Conservation (phyloP, 495 filamentous ascomycete species). For the Aspergillus conjunctus region DNA sequence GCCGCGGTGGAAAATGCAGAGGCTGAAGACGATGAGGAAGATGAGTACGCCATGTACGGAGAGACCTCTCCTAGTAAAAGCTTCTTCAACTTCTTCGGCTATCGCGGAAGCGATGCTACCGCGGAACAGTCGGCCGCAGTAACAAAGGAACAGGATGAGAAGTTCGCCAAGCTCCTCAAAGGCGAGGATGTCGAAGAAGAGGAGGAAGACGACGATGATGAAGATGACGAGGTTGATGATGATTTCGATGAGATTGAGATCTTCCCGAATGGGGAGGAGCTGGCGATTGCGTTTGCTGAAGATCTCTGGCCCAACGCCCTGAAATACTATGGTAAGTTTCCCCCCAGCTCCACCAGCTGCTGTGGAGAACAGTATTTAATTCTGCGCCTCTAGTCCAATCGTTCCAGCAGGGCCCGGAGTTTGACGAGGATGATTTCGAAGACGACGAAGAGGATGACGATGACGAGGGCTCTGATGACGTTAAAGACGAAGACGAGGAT, state of each 20-base stretch:
- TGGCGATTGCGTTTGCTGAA: conserved; percentile 78
- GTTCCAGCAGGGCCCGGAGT: conserved; percentile 37
- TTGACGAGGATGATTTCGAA: conserved; percentile 38
- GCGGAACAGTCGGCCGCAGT: conserved; percentile 69
- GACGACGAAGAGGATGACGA: conserved; percentile 27
- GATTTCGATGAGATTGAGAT: conserved; percentile 66
- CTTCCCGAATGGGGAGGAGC: conserved; percentile 76
- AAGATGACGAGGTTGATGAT: conserved; percentile 55
- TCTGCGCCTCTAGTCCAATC: conserved; percentile 26
- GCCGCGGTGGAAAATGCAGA: conserved; percentile 35
- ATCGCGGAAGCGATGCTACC: conserved; percentile 62
- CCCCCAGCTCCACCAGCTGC: neutral
- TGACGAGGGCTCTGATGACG: conserved; percentile 31
- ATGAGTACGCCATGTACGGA: conserved; percentile 56
- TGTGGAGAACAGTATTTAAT: neutral
- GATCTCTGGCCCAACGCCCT: conserved; percentile 86
- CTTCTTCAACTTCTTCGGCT: conserved; percentile 91
- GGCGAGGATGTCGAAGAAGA: conserved; percentile 51
- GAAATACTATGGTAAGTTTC: conserved; percentile 81
- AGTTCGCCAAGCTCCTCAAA: conserved; percentile 54
- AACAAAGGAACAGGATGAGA: conserved; percentile 58
- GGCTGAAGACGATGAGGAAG: conserved; percentile 49
- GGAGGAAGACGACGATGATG: conserved; percentile 45
- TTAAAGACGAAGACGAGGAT: conserved; percentile 36
- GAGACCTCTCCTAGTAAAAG: conserved; percentile 61